A percentile compares a stretch with the other conserved stretches of the same genome.
Conservation (phyloP, 2,329 filamentous ascomycete genomes). For the Claviceps maximensis region DNA sequence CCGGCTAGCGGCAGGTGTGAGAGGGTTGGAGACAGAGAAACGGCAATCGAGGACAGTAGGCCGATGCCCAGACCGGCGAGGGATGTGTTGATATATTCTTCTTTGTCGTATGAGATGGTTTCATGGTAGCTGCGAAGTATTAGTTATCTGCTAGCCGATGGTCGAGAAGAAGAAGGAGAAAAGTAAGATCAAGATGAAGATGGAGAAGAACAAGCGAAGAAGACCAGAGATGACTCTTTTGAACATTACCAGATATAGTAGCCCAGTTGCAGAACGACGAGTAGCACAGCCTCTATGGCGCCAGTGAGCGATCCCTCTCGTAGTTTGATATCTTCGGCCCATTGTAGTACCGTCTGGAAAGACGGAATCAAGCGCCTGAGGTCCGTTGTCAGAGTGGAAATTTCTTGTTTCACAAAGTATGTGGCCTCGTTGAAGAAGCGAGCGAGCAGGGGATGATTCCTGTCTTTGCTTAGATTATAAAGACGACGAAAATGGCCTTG, state of each 20-base stretch:
- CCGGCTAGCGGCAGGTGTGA: conserved; percentile 27
- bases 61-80: conserved; percentile 32
- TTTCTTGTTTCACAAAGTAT: background rate
- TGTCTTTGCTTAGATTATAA: background rate
- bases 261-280: conserved; percentile 26
- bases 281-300: conserved; percentile 30
- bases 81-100: background rate
- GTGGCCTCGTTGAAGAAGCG: conserved; percentile 3
- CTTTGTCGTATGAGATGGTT: background rate
- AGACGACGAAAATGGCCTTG: background rate
- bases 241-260: conserved; percentile 28
- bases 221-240: background rate
- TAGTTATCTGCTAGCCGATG: too few species aligned
- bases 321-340: conserved; percentile 20
- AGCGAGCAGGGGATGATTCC: background rate
- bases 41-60: conserved; percentile 26
- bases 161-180: background rate
- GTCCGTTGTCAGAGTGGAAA: background rate
- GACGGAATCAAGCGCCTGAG: conserved; percentile 19
- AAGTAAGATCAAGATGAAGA: background rate
- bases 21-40: conserved; percentile 25
- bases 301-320: conserved; percentile 27
- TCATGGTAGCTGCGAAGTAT: background rate
- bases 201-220: background rate
- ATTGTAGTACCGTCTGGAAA: conserved; percentile 24